Evolutionary conservation across 2,329 filamentous ascomycete species (phyloP), one percentile per base, ranked within the genome.

Genomic region (Harringtonia aguacate): DNA sequence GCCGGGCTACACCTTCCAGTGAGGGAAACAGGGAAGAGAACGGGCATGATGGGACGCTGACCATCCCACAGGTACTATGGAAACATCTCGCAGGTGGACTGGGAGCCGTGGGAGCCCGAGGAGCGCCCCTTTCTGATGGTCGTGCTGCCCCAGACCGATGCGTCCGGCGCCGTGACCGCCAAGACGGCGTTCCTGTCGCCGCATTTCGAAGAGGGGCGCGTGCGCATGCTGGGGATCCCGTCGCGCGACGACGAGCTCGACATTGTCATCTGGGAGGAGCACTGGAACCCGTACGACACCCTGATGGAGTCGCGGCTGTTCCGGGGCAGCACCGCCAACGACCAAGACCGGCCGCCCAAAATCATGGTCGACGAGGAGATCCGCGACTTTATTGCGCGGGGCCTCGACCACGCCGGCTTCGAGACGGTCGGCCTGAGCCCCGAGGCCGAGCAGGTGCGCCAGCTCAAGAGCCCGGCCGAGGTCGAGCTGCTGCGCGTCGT

Each of bases 281-380:
- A 80, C 50, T 80, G 75, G 77, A 67, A 80, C 54, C 77, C 76
- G 1, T 82, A 80, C 55, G 57, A 58, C 1, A 80, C 73, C 0
- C 61, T 81, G 17, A 58, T 66, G 13, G 49, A 66, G 21, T 70
- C 67, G 1, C 61, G 55, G 8, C 57, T 72, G 2, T 69, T 70
- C 39, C 34, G 18, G 9, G 27, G 5, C 20, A 21, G 13, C 46
- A 12, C n/a, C 20, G 1, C 4, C 9, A 4, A 21, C 13, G 20
- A 17, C 18, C 13, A 22, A 3, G 14, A n/a, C n/a, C n/a, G n/a
- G n/a, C n/a, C 35, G 2, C 58, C 59, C 6, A 67, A 55, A n/a
- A 50, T 81, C n/a, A 78, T 81, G 70, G 67, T 78, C 14, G 77
- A 81, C 48, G 77, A 81, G 49, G 77, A 81, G 53, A 77, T 80